Conservation (phyloP, 1,139 yeast species). For the Candida frijolesensis region DNA sequence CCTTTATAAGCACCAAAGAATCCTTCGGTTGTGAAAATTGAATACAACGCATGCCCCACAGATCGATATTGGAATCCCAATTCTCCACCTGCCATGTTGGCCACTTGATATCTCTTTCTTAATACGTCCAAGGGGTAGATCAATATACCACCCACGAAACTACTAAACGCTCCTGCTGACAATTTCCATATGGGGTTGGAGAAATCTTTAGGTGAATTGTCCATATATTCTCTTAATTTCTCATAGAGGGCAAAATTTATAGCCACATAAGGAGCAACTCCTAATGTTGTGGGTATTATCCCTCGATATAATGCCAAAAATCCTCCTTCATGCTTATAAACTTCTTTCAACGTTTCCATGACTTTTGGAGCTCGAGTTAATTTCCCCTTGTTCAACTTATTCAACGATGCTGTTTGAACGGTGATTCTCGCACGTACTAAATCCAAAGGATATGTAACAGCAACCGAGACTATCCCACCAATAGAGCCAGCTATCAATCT, state of each 20-base stretch:
- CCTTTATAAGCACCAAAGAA: conserved; percentile 84
- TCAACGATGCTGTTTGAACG: conserved; percentile 81
- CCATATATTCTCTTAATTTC: conserved; percentile 63
- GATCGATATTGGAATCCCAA: conserved; percentile 80
- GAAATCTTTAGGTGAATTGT: conserved; percentile 34
- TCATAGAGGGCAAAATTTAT: conserved; percentile 91
- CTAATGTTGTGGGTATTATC: conserved; percentile 81
- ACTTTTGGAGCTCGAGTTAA: conserved; percentile 67
- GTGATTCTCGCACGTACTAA: conserved; percentile 87
- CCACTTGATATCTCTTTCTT: conserved; percentile 88
- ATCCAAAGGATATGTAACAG: conserved; percentile 90
- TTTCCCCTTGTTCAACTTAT: conserved; percentile 50
- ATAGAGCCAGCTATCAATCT: conserved; percentile 76
- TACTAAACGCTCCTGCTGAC: conserved; percentile 76
- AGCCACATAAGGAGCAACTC: conserved; percentile 96
- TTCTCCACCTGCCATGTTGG: conserved; percentile 76
- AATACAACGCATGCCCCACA: conserved; percentile 67
- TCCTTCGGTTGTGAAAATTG: conserved; percentile 77
- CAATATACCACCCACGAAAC: conserved; percentile 71
- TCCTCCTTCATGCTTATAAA: conserved; percentile 82
- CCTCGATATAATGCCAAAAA: conserved; percentile 79
- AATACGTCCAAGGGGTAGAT: conserved; percentile 91
- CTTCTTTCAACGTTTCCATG: conserved; percentile 54
- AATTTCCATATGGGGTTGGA: conserved; percentile 60
- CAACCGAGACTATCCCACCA: conserved; percentile 81